Evolutionary conservation across 345 rosid species (phyloP).

Genomic region (Pelargonium nanum): DNA sequence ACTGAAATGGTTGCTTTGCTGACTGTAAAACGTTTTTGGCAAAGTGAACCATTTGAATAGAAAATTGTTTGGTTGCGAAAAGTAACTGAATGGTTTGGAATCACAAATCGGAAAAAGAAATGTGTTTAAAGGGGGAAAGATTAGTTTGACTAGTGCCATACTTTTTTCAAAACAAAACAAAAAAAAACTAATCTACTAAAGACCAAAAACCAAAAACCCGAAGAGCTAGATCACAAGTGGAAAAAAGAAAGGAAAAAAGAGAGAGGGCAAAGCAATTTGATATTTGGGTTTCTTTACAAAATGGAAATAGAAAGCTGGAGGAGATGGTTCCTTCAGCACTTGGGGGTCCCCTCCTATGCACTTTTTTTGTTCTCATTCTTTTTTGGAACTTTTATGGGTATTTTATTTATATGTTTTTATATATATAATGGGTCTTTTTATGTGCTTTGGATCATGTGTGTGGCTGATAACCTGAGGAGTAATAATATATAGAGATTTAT

Average conservation of each 20-base stretch:
- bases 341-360: slow-evolving; percentile 3
- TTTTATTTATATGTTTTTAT: neutral
- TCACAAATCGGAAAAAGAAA: neutral
- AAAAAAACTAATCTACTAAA: neutral
- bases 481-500: neutral
- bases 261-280: neutral
- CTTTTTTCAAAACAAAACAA: neutral
- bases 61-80: slow-evolving; percentile 3
- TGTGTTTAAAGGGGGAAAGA: neutral
- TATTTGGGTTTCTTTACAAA: slow-evolving; percentile 1
- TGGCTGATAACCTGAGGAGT: neutral
- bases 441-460: slow-evolving; percentile 9
- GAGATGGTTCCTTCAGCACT: slow-evolving; percentile 20
- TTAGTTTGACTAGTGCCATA: neutral
- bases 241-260: no score
- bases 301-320: slow-evolving; percentile 16
- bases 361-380: slow-evolving; percentile 14
- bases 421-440: neutral
- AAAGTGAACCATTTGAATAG: slow-evolving; percentile 1
- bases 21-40: slow-evolving; percentile 3
- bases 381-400: neutral
- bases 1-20: slow-evolving; percentile 6
- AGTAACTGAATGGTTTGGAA: slow-evolving; percentile 23
- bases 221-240: neutral
- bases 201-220: neutral